Conservation (phyloP, 2,329 filamentous ascomycete species). For the Coniochaeta prunicola region DNA sequence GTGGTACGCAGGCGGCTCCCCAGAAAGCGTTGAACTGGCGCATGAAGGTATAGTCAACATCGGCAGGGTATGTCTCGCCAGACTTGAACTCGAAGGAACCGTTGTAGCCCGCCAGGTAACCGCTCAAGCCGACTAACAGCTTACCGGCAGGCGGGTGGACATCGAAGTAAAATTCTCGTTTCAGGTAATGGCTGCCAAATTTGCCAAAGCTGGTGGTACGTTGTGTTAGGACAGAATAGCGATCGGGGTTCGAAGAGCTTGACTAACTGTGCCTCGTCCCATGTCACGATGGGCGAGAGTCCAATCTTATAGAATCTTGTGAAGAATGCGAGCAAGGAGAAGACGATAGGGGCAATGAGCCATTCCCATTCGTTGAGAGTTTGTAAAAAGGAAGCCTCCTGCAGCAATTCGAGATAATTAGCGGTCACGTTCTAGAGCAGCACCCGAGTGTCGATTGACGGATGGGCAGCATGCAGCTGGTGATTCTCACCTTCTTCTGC, state of each 20-base stretch:
- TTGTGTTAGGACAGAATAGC: constrained; percentile 18
- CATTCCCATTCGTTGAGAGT: constrained; percentile 58
- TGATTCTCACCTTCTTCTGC: constrained; percentile 43
- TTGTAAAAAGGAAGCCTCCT: constrained; percentile 49
- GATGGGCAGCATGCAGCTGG: not conserved
- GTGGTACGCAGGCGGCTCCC: constrained; percentile 82
- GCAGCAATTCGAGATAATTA: not conserved
- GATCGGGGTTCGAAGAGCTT: not conserved
- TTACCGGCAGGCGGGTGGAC: constrained; percentile 80
- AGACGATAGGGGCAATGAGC: constrained; percentile 53
- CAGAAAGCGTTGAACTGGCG: constrained; percentile 95
- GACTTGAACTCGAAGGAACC: constrained; percentile 99
- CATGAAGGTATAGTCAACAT: constrained; percentile 98
- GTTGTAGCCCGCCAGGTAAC: constrained; percentile 95
- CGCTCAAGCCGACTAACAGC: constrained; percentile 94
- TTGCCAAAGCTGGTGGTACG: constrained; percentile 67
- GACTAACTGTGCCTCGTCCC: constrained; percentile 59
- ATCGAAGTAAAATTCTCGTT: constrained; percentile 99
- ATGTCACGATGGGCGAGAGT: constrained; percentile 58
- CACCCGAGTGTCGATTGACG: not conserved
- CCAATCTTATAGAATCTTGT: constrained; percentile 66
- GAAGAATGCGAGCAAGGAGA: constrained; percentile 56
- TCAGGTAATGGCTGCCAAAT: constrained; percentile 98
- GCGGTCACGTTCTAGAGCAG: constrained; percentile 17
- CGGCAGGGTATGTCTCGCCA: constrained; percentile 86